Evolutionary conservation across 1,284 basidiomycete species (phyloP).

Genomic region (Sporisorium sorghi): DNA sequence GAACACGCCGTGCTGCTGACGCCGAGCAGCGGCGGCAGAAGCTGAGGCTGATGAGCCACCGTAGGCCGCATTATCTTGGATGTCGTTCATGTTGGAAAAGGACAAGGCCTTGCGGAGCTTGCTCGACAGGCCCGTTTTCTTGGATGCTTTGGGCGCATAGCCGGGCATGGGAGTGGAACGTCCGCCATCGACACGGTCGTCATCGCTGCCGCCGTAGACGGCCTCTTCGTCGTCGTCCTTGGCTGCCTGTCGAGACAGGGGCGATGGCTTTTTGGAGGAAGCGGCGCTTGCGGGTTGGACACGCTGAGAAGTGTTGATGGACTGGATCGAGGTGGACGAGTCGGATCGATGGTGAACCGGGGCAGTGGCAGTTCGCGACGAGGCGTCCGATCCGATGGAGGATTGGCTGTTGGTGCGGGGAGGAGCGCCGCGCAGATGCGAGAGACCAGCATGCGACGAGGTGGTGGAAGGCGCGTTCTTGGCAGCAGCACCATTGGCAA

Average conservation of each 20-base stretch:
- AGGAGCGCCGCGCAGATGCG: conserved; percentile 42
- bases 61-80: conserved; percentile 27
- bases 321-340: conserved; percentile 39
- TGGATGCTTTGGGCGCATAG: conserved; percentile 42
- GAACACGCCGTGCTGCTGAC: conserved; percentile 18
- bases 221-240: conserved; percentile 58
- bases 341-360: conserved; percentile 34
- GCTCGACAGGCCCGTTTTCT: conserved; percentile 60
- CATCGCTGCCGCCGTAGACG: conserved; percentile 59
- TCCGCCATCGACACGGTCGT: conserved; percentile 52
- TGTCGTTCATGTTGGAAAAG: conserved; percentile 59
- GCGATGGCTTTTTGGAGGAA: conserved; percentile 59
- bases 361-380: conserved; percentile 26
- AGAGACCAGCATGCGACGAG: conserved; percentile 40
- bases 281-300: conserved; percentile 20
- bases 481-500: conserved; percentile 8
- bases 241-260: conserved; percentile 52
- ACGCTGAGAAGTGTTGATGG: conserved; percentile 32
- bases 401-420: conserved; percentile 50
- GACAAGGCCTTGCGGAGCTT: conserved; percentile 64
- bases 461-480: conserved; percentile 19
- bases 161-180: conserved; percentile 56
- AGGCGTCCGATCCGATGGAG: conserved; percentile 34
- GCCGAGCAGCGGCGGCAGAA: conserved; percentile 16
- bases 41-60: conserved; percentile 12